Percentiles rank a stretch among this genome's conserved stretches.
These are phyloP conservation scores for Pseudonitzschia multiseries DNA, from an alignment of 108 stramenopile genomes.

Conservation along the genomic window DNA sequence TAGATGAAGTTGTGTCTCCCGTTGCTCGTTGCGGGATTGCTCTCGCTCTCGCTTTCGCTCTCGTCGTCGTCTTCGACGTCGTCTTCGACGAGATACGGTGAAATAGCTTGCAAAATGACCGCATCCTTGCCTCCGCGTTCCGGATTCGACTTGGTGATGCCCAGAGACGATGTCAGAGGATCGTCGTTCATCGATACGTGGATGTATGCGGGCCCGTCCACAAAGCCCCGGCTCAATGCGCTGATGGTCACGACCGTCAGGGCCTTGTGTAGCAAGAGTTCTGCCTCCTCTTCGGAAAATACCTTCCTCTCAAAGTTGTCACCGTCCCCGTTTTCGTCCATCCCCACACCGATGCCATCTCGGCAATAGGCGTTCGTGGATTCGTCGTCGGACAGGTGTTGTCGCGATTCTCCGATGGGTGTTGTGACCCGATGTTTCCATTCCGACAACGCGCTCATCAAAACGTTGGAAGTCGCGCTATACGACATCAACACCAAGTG, in stretches of 20 bases:
- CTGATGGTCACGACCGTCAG: constrained; percentile 39
- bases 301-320: constrained; percentile 6
- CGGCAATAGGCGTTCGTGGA: background rate
- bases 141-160: constrained; percentile 18
- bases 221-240: constrained; percentile 7
- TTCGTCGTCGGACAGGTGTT: background rate
- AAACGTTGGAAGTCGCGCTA: constrained; percentile 8
- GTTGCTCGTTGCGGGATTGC: background rate
- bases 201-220: constrained; percentile 36
- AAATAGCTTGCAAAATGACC: constrained; percentile 31
- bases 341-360: background rate
- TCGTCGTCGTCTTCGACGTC: background rate
- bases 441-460: constrained; percentile 10
- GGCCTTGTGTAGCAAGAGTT: constrained; percentile 22
- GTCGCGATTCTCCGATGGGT: background rate
- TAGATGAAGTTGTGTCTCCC: background rate
- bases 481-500: constrained; percentile 7
- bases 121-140: constrained; percentile 35
- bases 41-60: background rate
- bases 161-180: constrained; percentile 15
- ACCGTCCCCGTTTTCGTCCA: background rate
- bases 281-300: constrained; percentile 14
- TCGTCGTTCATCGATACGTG: constrained; percentile 44
- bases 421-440: constrained; percentile 7
- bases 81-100: constrained; percentile 19